These are phyloP conservation scores for Hirsutella thompsonii DNA, from an alignment of 2,329 filamentous ascomycete species.

Conservation along the genomic window DNA sequence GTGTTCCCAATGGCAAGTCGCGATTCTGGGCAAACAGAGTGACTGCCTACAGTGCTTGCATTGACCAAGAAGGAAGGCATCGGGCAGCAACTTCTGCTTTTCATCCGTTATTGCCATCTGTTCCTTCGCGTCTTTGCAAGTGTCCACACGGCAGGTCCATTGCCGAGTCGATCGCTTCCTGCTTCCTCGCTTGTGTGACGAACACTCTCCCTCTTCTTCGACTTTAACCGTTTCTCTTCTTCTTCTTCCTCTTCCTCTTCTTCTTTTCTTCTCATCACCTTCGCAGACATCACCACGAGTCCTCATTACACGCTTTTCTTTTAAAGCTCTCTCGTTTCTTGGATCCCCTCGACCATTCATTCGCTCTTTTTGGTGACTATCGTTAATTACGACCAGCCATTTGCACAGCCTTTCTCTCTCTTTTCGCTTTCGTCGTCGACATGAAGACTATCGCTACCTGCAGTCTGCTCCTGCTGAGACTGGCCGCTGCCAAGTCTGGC, in stretches of 20 bases:
- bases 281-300: constrained; percentile 10
- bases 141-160: neutral
- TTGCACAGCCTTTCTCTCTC: constrained; percentile 8
- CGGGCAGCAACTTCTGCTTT: neutral
- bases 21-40: no score
- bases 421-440: constrained; percentile 4
- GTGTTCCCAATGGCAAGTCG: no score
- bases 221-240: neutral
- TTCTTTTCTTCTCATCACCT: constrained; percentile 7
- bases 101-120: neutral
- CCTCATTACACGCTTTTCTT: constrained; percentile 8
- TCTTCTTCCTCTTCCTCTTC: neutral
- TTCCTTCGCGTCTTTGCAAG: no score
- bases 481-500: constrained; percentile 3
- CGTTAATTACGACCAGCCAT: constrained; percentile 16
- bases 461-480: constrained; percentile 5
- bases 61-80: no score
- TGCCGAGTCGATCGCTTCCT: neutral
- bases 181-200: neutral
- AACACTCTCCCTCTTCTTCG: neutral
- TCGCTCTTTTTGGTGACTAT: constrained; percentile 17
- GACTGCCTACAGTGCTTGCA: no score
- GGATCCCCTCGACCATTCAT: constrained; percentile 11
- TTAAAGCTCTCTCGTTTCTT: constrained; percentile 16
- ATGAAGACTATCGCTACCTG: constrained; percentile 11